phyloP scores from a whole-genome alignment of 2,329 filamentous ascomycete genomes.

The Lasiodiplodia citricola region DNA sequence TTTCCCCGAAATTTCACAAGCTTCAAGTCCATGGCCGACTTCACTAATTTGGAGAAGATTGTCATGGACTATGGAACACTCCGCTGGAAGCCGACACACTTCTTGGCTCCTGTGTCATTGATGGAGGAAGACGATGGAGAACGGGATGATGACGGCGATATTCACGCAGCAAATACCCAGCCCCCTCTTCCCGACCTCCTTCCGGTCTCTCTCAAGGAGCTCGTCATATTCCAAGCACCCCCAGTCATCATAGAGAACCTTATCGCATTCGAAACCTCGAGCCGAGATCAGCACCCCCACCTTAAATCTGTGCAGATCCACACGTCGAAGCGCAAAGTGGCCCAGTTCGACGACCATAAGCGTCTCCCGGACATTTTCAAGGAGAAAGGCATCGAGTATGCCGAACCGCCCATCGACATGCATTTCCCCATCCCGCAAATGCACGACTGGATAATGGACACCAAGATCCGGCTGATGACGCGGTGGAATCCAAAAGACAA shows the following conservation, averaged over 20 bases:
- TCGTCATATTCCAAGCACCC: constrained; percentile 14
- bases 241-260: constrained; percentile 23
- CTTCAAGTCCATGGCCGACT: constrained; percentile 14
- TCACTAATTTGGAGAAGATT: constrained; percentile 7
- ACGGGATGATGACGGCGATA: not conserved
- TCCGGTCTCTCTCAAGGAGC: constrained; percentile 2
- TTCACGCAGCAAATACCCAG: constrained; percentile 2
- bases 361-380: not conserved
- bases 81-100: not conserved
- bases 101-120: not conserved
- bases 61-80: constrained; percentile 23
- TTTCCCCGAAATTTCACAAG: constrained; percentile 3
- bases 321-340: not conserved
- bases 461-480: not conserved
- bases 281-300: not conserved
- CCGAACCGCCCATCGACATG: not conserved
- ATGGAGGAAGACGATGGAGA: not conserved
- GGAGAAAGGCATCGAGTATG: constrained; percentile 10
- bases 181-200: constrained; percentile 13
- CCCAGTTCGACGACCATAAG: not conserved
- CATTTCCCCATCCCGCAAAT: constrained; percentile 15
- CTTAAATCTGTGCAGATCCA: not conserved
- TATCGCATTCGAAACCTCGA: not conserved
- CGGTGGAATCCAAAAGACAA: not conserved
- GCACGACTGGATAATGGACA: constrained; percentile 8